Evolutionary conservation across 2,329 filamentous ascomycete species (phyloP).

Genomic region (Cordyceps javanica): DNA sequence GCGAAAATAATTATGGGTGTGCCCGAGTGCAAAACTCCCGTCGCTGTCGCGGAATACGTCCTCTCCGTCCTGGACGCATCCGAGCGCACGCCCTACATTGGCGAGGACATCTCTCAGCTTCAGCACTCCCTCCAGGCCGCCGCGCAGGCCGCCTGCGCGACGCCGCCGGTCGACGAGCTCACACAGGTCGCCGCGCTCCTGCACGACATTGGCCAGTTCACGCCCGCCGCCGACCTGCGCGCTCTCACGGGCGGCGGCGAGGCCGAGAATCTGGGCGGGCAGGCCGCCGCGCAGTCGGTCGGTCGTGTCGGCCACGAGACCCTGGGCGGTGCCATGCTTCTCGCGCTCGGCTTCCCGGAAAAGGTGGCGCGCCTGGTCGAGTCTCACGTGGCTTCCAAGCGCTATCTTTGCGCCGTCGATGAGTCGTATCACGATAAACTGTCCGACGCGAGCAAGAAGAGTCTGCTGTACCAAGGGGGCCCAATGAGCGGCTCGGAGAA

Average conservation of each 20-base stretch:
- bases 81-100: constrained; percentile 15
- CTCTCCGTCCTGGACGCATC: constrained; percentile 13
- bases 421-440: constrained; percentile 13
- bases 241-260: constrained; percentile 7
- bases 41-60: constrained; percentile 14
- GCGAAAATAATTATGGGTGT: constrained; percentile 9
- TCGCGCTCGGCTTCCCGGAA: constrained; percentile 14
- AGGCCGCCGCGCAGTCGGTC: constrained; percentile 8
- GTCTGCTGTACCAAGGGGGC: constrained; percentile 16
- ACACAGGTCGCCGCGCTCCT: constrained; percentile 18
- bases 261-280: constrained; percentile 15
- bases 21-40: constrained; percentile 11
- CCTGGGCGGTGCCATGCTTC: constrained; percentile 13
- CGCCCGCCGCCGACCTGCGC: constrained; percentile 14
- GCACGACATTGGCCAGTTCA: constrained; percentile 18
- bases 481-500: constrained; percentile 13
- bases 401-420: constrained; percentile 18
- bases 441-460: constrained; percentile 17
- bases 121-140: constrained; percentile 17
- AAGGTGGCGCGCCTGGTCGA: constrained; percentile 17
- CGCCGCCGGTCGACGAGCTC: constrained; percentile 16
- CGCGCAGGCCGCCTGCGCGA: constrained; percentile 12
- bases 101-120: constrained; percentile 18
- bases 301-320: constrained; percentile 17
- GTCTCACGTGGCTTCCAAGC: constrained; percentile 17